Conservation (phyloP, 441 rosid species). For the Brassica hybrid region DNA sequence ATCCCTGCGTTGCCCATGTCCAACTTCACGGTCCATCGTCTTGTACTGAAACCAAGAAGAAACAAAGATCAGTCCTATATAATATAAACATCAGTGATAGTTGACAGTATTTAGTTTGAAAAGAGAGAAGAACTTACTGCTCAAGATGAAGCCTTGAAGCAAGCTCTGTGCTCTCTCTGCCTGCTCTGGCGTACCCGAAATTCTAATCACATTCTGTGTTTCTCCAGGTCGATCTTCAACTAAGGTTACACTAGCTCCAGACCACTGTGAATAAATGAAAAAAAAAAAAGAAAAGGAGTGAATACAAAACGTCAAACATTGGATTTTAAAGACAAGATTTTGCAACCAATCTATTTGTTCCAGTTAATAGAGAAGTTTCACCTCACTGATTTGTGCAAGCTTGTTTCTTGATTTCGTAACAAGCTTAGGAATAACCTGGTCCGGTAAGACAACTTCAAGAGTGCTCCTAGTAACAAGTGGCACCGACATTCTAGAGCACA, state of each 20-base stretch:
- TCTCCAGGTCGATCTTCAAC: slow-evolving; percentile 76
- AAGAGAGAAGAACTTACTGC: slow-evolving; percentile 62
- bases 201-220: slow-evolving; percentile 71
- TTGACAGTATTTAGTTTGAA: neutral
- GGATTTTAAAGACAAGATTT: neutral
- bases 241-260: slow-evolving; percentile 86
- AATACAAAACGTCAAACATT: slow-evolving; percentile 1
- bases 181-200: slow-evolving; percentile 93
- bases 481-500: slow-evolving; percentile 57
- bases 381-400: slow-evolving; percentile 96
- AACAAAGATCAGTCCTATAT: slow-evolving; percentile 23
- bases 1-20: neutral
- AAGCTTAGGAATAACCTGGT: slow-evolving; percentile 81
- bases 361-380: slow-evolving; percentile 35
- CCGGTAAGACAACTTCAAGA: slow-evolving; percentile 91
- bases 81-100: neutral
- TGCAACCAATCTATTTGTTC: slow-evolving; percentile 5
- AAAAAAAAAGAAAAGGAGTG: neutral
- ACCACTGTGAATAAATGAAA: slow-evolving; percentile 56
- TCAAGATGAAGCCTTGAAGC: slow-evolving; percentile 95
- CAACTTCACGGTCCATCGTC: slow-evolving; percentile 67
- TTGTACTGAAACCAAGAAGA: slow-evolving; percentile 60
- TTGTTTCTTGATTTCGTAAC: slow-evolving; percentile 83
- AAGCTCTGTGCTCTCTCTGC: slow-evolving; percentile 95
- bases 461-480: slow-evolving; percentile 93